A percentile compares a stretch with the other conserved stretches of the same genome.
Conservation (phyloP, 306 rosid species). For the Echinosophora koreensis region DNA sequence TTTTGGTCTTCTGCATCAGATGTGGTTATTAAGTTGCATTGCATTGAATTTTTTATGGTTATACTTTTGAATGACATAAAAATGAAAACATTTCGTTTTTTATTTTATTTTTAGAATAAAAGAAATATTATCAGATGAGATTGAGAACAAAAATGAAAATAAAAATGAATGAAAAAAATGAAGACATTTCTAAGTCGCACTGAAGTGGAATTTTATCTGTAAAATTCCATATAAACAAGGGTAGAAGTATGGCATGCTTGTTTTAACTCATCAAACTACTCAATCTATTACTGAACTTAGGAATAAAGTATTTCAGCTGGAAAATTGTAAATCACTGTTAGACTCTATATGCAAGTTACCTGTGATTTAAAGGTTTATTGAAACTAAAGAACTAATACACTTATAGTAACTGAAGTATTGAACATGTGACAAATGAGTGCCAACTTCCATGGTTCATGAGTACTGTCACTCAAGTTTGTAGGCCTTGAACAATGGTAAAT, state of each 20-base stretch:
- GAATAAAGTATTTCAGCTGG: conserved; percentile 19
- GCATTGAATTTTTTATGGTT: background rate
- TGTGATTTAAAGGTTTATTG: conserved; percentile 12
- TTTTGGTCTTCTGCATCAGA: conserved; percentile 2
- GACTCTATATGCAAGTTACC: background rate
- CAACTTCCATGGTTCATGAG: conserved; percentile 25
- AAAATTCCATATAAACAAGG: background rate
- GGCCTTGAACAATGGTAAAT: conserved; percentile 7
- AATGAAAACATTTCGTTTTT: too few species aligned
- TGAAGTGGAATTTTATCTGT: background rate
- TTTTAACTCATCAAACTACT: background rate
- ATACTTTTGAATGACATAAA: background rate
- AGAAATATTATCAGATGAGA: too few species aligned
- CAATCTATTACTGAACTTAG: conserved; percentile 3
- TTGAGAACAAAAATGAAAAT: too few species aligned
- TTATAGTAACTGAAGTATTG: conserved; percentile 15
- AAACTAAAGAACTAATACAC: background rate
- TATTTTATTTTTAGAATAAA: too few species aligned
- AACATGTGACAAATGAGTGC: background rate
- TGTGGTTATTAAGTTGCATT: background rate
- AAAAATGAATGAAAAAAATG: too few species aligned
- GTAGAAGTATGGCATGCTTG: conserved; percentile 5
- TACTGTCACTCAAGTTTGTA: background rate
- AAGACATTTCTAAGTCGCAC: background rate
- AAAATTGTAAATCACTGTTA: conserved; percentile 15